Evolutionary conservation across 2,329 filamentous ascomycete species (phyloP).

Genomic region (Stenocarpella maydis): DNA sequence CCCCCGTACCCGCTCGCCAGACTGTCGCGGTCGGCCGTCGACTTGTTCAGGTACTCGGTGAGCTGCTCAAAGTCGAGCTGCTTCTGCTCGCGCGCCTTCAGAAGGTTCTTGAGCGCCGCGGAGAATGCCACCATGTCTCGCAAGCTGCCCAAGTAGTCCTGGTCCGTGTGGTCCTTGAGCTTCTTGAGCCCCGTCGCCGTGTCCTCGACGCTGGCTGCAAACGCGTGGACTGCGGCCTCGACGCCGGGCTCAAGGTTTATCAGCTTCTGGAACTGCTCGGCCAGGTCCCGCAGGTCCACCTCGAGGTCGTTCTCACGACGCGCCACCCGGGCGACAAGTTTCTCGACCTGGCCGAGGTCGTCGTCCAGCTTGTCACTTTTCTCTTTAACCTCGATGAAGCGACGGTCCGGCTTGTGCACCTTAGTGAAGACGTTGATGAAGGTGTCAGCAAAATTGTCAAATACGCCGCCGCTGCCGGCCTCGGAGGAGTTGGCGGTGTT

Average conservation of each 20-base stretch:
- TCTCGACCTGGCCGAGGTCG: conserved; percentile 91
- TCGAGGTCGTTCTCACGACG: conserved; percentile 89
- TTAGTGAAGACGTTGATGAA: conserved; percentile 98
- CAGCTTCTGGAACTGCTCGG: conserved; percentile 93
- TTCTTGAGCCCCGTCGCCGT: conserved; percentile 78
- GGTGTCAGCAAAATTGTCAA: conserved; percentile 94
- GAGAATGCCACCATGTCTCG: conserved; percentile 97
- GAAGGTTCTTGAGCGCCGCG: conserved; percentile 81
- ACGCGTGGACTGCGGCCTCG: conserved; percentile 81
- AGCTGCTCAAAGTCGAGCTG: conserved; percentile 97
- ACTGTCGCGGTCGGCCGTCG: conserved; percentile 83
- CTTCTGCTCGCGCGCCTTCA: conserved; percentile 95
- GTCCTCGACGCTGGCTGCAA: conserved; percentile 86
- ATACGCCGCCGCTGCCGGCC: conserved; percentile 72
- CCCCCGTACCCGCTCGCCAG: conserved; percentile 69
- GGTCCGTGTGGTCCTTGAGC: conserved; percentile 92
- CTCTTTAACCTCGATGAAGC: conserved; percentile 93
- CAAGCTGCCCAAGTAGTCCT: conserved; percentile 91
- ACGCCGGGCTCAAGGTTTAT: conserved; percentile 89
- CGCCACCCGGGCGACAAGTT: conserved; percentile 91
- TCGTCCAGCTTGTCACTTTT: conserved; percentile 94
- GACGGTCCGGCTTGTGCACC: conserved; percentile 91
- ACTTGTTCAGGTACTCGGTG: conserved; percentile 94
- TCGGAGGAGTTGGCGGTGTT: conserved; percentile 51
- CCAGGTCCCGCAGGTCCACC: conserved; percentile 85